Evolutionary conservation across 768 basidiomycete genomes (phyloP).

Genomic region (Amyloporia xantha): DNA sequence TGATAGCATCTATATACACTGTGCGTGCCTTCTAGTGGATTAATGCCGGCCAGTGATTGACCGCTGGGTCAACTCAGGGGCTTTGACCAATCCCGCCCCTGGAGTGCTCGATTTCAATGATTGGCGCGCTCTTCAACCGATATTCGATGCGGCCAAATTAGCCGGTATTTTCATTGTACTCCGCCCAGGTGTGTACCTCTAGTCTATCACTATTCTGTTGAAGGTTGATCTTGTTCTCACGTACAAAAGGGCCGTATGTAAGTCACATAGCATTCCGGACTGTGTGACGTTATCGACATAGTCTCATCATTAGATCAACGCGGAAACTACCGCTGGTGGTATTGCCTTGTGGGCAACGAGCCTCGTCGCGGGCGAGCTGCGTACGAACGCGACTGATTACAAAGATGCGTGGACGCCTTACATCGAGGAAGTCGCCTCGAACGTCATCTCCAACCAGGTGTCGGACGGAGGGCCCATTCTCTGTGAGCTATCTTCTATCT

Average conservation of each 20-base stretch:
- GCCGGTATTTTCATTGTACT: slow-evolving; percentile 76
- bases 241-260: slow-evolving; percentile 26
- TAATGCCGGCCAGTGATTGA: too few species aligned
- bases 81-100: slow-evolving; percentile 64
- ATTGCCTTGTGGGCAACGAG: slow-evolving; percentile 65
- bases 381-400: slow-evolving; percentile 74
- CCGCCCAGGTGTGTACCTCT: slow-evolving; percentile 69
- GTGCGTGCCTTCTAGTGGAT: too few species aligned
- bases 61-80: slow-evolving; percentile 31
- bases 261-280: not conserved
- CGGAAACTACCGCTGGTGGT: slow-evolving; percentile 76
- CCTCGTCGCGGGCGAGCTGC: slow-evolving; percentile 54
- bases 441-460: slow-evolving; percentile 61
- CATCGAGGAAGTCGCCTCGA: slow-evolving; percentile 55
- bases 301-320: slow-evolving; percentile 53
- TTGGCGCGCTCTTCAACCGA: slow-evolving; percentile 60
- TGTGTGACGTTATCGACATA: not conserved
- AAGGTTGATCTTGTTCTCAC: not conserved
- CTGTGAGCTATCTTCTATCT: slow-evolving; percentile 32
- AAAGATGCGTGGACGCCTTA: slow-evolving; percentile 66
- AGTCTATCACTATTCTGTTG: not conserved
- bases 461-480: slow-evolving; percentile 70
- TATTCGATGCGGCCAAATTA: slow-evolving; percentile 67
- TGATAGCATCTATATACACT: slow-evolving; percentile 67
- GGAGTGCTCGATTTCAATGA: slow-evolving; percentile 69